Conservation (phyloP, 495 filamentous ascomycete genomes). For the Tetracladium setigerum region DNA sequence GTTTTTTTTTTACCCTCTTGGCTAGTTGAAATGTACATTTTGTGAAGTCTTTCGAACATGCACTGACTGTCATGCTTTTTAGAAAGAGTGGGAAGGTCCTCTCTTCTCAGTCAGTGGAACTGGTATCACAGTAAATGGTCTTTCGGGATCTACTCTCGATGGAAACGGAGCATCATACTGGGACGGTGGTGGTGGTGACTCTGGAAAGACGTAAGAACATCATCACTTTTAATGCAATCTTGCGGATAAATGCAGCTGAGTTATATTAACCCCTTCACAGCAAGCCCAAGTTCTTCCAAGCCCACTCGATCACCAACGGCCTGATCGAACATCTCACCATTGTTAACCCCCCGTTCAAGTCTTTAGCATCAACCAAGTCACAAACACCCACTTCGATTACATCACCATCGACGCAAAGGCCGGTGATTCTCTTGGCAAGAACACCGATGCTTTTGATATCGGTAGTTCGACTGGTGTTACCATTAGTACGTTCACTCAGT, state of each 20-base stretch:
- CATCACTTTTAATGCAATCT: too few relatives aligned
- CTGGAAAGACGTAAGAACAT: constrained; percentile 49
- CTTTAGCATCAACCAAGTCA: constrained; percentile 45
- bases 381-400: constrained; percentile 37
- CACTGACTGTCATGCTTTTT: too few relatives aligned
- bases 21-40: too few relatives aligned
- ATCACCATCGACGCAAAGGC: constrained; percentile 56
- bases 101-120: constrained; percentile 40
- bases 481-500: too few relatives aligned
- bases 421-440: constrained; percentile 47
- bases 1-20: too few relatives aligned
- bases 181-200: constrained; percentile 45
- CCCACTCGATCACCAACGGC: constrained; percentile 32
- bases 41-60: too few relatives aligned
- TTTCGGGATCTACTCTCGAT: constrained; percentile 33
- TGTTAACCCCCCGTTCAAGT: constrained; percentile 46
- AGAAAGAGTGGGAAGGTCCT: constrained; percentile 44
- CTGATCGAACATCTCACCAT: constrained; percentile 26
- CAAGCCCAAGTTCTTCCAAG: constrained; percentile 52
- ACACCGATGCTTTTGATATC: constrained; percentile 63
- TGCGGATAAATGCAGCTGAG: too few relatives aligned
- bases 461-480: constrained; percentile 37
- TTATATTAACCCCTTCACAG: too few relatives aligned
- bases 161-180: constrained; percentile 42
- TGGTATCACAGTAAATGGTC: constrained; percentile 35